Conservation (phyloP, 2,329 filamentous ascomycete genomes). For the Alternaria sp. region DNA sequence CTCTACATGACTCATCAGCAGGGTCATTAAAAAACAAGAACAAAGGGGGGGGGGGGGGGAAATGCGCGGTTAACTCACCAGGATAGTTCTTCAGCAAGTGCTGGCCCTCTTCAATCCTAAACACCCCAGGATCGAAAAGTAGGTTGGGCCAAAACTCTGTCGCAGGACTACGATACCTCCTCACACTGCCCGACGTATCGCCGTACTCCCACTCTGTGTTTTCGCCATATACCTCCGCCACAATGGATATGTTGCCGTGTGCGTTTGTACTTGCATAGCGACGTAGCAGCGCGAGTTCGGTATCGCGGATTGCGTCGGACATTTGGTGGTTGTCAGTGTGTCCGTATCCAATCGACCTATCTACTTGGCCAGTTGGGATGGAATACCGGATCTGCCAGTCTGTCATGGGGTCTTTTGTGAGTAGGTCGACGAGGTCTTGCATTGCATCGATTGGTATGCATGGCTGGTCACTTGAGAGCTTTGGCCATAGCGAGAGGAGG, state of each 20-base stretch:
- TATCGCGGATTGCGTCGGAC: not conserved
- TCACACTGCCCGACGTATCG: not conserved
- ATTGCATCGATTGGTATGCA: conserved; percentile 1
- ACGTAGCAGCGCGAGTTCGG: conserved; percentile 5
- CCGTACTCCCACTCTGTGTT: conserved; percentile 6
- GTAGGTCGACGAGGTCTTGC: conserved; percentile 1
- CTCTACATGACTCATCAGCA: not conserved
- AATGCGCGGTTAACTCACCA: not conserved
- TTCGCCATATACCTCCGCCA: conserved; percentile 13
- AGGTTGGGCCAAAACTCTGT: conserved; percentile 14
- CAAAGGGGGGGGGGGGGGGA: too few relatives aligned
- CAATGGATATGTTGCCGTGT: not conserved
- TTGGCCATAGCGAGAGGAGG: conserved; percentile 12
- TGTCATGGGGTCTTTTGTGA: conserved; percentile 12
- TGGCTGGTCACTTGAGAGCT: not conserved
- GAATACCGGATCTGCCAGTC: conserved; percentile 14
- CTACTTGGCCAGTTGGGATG: conserved; percentile 10
- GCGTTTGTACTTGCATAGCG: not conserved
- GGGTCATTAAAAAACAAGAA: too few relatives aligned
- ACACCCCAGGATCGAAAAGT: conserved; percentile 7
- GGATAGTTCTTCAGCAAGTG: not conserved
- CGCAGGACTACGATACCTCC: conserved; percentile 5
- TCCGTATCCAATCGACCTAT: not conserved
- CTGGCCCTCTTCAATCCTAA: not conserved
- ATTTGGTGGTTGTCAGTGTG: not conserved